Conservation (phyloP, 208 protist species). For the Leishmania tropica region DNA sequence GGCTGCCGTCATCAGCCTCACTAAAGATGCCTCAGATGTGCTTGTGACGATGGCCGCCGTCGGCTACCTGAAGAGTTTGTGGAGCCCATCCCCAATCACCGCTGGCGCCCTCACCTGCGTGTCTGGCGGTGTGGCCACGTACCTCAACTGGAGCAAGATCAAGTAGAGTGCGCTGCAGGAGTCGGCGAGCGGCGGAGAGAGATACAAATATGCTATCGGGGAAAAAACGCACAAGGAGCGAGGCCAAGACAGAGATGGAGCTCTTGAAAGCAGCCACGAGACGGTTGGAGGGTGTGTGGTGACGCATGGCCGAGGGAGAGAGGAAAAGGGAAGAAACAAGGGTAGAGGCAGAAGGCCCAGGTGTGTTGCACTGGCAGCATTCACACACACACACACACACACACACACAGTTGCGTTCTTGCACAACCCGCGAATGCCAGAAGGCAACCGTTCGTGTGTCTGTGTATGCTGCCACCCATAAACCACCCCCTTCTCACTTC, state of each 20-base stretch:
- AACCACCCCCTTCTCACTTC: neutral
- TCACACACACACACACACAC: neutral
- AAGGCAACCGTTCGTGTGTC: neutral
- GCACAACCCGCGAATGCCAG: neutral
- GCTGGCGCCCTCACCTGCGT: slow-evolving; percentile 77
- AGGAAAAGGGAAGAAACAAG: neutral
- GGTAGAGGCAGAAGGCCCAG: neutral
- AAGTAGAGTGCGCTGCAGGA: slow-evolving; percentile 37
- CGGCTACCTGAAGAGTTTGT: slow-evolving; percentile 77
- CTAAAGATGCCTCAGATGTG: slow-evolving; percentile 82
- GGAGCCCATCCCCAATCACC: slow-evolving; percentile 69
- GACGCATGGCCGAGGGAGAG: neutral
- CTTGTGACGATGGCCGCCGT: slow-evolving; percentile 86
- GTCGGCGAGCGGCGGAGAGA: neutral
- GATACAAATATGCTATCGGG: neutral
- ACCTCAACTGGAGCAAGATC: slow-evolving; percentile 91
- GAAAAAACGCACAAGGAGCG: neutral
- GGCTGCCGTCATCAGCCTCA: slow-evolving; percentile 71
- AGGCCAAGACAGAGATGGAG: neutral
- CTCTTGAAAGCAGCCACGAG: neutral
- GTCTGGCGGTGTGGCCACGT: slow-evolving; percentile 87
- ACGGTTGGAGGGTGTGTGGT: neutral
- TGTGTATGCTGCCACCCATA: neutral
- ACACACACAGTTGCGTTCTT: no score
- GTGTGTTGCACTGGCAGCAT: neutral